These are phyloP conservation scores for Ilex asprella DNA, from an alignment of 257 asterid genomes.

Conservation along the genomic window DNA sequence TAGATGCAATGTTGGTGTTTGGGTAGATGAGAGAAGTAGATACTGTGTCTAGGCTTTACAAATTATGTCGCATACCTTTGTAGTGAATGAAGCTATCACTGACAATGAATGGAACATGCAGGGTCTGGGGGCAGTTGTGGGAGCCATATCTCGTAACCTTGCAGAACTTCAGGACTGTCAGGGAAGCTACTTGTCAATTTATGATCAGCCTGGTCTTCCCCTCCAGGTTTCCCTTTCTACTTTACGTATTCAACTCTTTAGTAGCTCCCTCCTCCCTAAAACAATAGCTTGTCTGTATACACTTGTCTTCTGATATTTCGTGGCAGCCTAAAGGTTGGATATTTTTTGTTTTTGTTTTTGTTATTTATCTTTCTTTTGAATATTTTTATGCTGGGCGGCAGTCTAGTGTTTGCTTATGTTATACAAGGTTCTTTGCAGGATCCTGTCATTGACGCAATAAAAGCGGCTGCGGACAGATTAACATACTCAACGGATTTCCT, in stretches of 20 bases:
- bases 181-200: constrained; percentile 95
- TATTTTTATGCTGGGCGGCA: background rate
- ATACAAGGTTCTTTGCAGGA: constrained; percentile 47
- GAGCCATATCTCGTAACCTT: constrained; percentile 96
- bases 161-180: constrained; percentile 93
- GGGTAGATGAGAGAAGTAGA: background rate
- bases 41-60: background rate
- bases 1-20: background rate
- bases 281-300: too few species aligned
- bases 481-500: constrained; percentile 85
- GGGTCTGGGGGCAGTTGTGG: constrained; percentile 99
- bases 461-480: constrained; percentile 81
- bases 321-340: background rate
- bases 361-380: constrained; percentile 1
- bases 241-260: background rate
- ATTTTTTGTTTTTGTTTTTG: background rate
- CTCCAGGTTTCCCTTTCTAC: constrained; percentile 45
- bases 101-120: constrained; percentile 25
- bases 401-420: constrained; percentile 12
- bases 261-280: background rate
- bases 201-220: constrained; percentile 82
- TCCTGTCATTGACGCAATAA: constrained; percentile 74
- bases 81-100: constrained; percentile 1
- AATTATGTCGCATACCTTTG: background rate
- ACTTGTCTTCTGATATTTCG: background rate